phyloP scores from a whole-genome alignment of 1,284 basidiomycete genomes.

The Paramarasmius palmivorus region DNA sequence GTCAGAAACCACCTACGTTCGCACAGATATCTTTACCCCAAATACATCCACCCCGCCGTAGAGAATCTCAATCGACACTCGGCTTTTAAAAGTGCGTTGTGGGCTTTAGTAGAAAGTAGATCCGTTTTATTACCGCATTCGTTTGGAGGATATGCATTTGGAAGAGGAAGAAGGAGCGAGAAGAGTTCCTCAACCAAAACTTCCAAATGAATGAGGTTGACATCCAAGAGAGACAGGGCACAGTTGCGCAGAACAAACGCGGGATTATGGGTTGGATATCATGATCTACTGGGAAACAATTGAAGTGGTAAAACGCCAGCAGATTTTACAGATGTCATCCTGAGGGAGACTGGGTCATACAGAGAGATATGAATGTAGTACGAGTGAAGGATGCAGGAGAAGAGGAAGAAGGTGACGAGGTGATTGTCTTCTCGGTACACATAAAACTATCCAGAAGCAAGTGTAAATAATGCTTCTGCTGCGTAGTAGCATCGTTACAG shows the following conservation, averaged over 20 bases:
- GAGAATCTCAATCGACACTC: slow-evolving; percentile 26
- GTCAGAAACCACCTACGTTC: slow-evolving; percentile 90
- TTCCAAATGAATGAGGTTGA: slow-evolving; percentile 50
- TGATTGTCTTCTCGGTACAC: neutral
- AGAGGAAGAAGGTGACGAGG: slow-evolving; percentile 36
- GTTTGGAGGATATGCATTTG: slow-evolving; percentile 71
- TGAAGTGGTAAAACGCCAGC: slow-evolving; percentile 34
- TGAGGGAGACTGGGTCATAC: slow-evolving; percentile 58
- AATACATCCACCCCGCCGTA: slow-evolving; percentile 40
- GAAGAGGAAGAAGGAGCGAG: slow-evolving; percentile 52
- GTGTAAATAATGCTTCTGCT: neutral
- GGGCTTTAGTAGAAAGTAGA: slow-evolving; percentile 83
- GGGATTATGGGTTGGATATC: slow-evolving; percentile 42
- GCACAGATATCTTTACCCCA: slow-evolving; percentile 78
- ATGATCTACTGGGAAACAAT: slow-evolving; percentile 44
- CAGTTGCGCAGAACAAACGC: slow-evolving; percentile 41
- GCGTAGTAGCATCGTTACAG: neutral
- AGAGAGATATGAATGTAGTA: slow-evolving; percentile 46
- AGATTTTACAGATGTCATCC: slow-evolving; percentile 47
- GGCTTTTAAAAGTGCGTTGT: slow-evolving; percentile 89
- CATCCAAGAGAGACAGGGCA: slow-evolving; percentile 20
- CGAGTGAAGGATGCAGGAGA: slow-evolving; percentile 43
- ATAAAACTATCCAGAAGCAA: neutral
- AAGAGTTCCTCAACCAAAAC: slow-evolving; percentile 60
- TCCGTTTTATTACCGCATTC: slow-evolving; percentile 89